These are phyloP conservation scores for Lyophyllum atratum DNA, from an alignment of 768 basidiomycete genomes.

Conservation along the genomic window DNA sequence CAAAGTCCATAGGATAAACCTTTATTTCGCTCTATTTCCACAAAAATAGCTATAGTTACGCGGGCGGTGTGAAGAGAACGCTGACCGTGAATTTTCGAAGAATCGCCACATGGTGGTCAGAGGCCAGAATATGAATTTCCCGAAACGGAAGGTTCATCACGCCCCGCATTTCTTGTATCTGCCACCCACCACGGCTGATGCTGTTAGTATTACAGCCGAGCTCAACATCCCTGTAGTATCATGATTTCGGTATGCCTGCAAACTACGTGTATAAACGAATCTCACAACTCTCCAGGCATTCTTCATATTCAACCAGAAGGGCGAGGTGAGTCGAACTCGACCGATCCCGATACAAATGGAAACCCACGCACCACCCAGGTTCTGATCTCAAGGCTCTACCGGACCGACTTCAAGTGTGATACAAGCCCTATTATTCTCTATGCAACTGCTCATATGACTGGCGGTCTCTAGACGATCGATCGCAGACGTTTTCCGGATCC, in stretches of 20 bases:
- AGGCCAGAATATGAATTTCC: constrained; percentile 1
- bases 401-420: constrained; percentile 93
- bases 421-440: constrained; percentile 2
- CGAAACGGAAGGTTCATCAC: constrained; percentile 11
- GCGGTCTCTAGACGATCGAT: constrained; percentile 76
- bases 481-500: constrained; percentile 97
- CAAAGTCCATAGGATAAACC: constrained; percentile 5
- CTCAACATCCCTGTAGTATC: constrained; percentile 2
- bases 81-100: not conserved
- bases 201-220: constrained; percentile 3
- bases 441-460: constrained; percentile 4
- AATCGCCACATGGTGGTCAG: not conserved
- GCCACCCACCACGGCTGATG: constrained; percentile 1
- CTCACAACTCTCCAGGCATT: constrained; percentile 65
- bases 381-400: constrained; percentile 93
- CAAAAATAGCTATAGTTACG: not conserved
- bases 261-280: not conserved
- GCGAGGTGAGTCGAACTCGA: constrained; percentile 67
- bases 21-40: not conserved
- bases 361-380: constrained; percentile 53
- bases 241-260: constrained; percentile 32
- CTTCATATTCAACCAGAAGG: constrained; percentile 99
- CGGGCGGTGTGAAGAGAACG: not conserved
- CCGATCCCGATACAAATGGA: constrained; percentile 3
- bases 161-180: not conserved